Percentiles rank a stretch among this genome's conserved stretches.
Conservation (phyloP, 2,329 filamentous ascomycete species). For the Sarocladiaceae sp. region DNA sequence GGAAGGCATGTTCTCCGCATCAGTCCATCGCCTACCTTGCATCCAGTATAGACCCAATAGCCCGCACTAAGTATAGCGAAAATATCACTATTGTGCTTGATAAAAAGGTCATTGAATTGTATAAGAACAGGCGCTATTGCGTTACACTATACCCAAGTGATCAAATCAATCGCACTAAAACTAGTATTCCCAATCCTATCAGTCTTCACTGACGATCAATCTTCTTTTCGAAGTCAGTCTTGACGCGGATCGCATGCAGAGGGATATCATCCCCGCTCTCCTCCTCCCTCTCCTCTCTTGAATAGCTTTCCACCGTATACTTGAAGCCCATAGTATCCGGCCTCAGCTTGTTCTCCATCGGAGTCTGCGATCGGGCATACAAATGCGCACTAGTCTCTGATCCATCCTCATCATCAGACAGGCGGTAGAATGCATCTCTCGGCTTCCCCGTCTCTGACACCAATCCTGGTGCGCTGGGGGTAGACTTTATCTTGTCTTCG, state of each 20-base stretch:
- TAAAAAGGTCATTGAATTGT: no score
- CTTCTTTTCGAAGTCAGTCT: constrained; percentile 25
- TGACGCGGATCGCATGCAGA: constrained; percentile 32
- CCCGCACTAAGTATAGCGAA: no score
- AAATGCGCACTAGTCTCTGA: background rate
- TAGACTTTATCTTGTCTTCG: constrained; percentile 3
- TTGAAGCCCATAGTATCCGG: constrained; percentile 25
- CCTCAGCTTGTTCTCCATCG: constrained; percentile 21
- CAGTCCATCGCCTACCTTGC: no score
- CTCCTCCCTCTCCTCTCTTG: constrained; percentile 21
- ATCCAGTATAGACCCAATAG: no score
- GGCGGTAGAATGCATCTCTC: constrained; percentile 23
- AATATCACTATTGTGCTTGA: no score
- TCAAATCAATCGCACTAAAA: no score
- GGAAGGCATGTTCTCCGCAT: background rate
- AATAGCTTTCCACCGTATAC: constrained; percentile 26
- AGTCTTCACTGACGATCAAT: background rate
- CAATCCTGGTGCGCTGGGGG: constrained; percentile 12
- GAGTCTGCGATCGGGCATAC: constrained; percentile 19
- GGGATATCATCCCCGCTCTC: constrained; percentile 32
- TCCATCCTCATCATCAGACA: constrained; percentile 21
- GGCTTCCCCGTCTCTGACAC: constrained; percentile 13
- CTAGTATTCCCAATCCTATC: background rate
- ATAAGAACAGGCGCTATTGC: no score
- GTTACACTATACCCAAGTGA: no score